Base-by-base conservation (phyloP, 2,329 filamentous ascomycete species). In the Periconia sp. region DNA sequence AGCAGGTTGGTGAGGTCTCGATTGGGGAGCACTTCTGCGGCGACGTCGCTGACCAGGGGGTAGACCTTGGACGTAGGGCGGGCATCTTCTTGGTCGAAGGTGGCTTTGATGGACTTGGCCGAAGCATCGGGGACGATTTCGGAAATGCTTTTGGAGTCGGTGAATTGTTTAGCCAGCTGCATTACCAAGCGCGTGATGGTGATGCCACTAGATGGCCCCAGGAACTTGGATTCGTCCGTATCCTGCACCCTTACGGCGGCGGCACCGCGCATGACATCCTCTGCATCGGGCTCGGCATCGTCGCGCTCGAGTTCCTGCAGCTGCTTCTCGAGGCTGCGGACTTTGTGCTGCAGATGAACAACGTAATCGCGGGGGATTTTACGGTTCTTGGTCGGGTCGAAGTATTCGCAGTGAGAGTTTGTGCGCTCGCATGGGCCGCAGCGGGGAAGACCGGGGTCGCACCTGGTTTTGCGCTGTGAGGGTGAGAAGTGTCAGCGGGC, bases 81-180 rank as follows among this genome's bases (percentile, higher is more conserved):
- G 49, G 77, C 77, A 62, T 84, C 81, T 82, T 95, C 79, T 80
- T 85, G 70, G 63, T 81, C 65, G 77, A 87, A 76, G 76, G 91
- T 78, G 78, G 89, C 83, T 83, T 88, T 81, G 77, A 89, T 80
- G 70, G 85, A 77, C 79, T 85, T 76, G 76, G 86, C 69, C 73
- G 85, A 73, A 76, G 85, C 70, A 83, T 92, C 89, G 3, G 92
- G 91, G 31, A 97, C 90, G 47, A 97, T 86, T 62, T 97, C 92
- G 53, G 91, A 92, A 70, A 97, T 97, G 60, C 88, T 91, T 73
- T 92, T 90, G 6, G 91, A 89, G 66, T 94, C 89, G 23, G 92
- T 95, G 67, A 93, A 96, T 58, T 92, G 88, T 76, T 96, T 97
- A 49, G 93, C 93, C 74, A 96, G 86, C 72, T 97, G 92, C 89